A percentile compares a stretch with the other conserved stretches of the same genome.
These are phyloP conservation scores for Ophiostoma pallidulum DNA, from an alignment of 2,329 filamentous ascomycete genomes.

Conservation along the genomic window DNA sequence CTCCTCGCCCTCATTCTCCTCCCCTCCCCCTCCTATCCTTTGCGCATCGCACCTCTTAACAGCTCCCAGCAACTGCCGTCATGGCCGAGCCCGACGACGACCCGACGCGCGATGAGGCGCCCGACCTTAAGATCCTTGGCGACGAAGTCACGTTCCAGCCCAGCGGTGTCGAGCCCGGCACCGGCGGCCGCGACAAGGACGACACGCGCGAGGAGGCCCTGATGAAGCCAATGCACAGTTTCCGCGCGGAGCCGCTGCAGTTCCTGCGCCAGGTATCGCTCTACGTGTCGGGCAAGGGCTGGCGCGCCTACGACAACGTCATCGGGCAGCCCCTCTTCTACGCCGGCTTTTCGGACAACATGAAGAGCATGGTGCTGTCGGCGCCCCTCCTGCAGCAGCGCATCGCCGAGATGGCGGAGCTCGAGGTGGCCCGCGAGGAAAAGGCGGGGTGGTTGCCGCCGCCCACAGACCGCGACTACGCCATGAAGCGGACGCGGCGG, in stretches of 20 bases:
- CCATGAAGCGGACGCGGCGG: conserved; percentile 42
- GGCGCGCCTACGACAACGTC: conserved; percentile 85
- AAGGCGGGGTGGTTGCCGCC: conserved; percentile 57
- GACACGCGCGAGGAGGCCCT: conserved; percentile 57
- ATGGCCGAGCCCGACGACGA: conserved; percentile 26
- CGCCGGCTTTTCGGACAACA: conserved; percentile 79
- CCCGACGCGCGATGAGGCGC: conserved; percentile 45
- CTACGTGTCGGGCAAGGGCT: conserved; percentile 86
- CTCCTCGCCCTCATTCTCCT: neutral
- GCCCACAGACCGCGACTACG: conserved; percentile 28
- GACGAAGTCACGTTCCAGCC: conserved; percentile 67
- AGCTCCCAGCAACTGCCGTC: neutral
- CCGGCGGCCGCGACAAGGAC: conserved; percentile 31
- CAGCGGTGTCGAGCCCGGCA: conserved; percentile 47
- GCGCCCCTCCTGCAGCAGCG: conserved; percentile 65
- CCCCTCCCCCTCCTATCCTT: too few relatives aligned
- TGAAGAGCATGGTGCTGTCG: conserved; percentile 68
- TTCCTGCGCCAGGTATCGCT: conserved; percentile 91
- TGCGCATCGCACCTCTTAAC: too few relatives aligned
- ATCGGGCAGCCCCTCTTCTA: conserved; percentile 94
- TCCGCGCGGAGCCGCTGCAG: conserved; percentile 60
- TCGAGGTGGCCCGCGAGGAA: conserved; percentile 66
- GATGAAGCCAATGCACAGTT: conserved; percentile 77
- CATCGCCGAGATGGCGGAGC: conserved; percentile 67
- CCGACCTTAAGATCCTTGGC: conserved; percentile 69